Conservation (phyloP, 495 filamentous ascomycete species). For the Xylaria castorea region DNA sequence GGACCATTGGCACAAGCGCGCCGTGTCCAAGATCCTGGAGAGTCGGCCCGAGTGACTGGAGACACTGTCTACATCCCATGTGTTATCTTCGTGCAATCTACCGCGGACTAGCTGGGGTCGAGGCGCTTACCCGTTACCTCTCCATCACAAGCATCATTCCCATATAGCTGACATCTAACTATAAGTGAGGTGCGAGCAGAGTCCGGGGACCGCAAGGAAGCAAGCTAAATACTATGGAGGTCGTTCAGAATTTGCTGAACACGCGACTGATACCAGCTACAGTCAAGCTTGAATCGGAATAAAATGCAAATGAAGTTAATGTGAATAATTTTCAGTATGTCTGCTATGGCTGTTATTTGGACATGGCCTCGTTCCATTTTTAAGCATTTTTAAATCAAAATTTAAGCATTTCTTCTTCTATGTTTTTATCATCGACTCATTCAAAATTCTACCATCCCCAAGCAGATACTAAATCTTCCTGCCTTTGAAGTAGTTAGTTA, state of each 20-base stretch:
- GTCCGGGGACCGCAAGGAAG: no score
- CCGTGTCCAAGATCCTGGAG: conserved; percentile 35
- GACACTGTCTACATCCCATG: conserved; percentile 38
- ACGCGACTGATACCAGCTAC: conserved; percentile 36
- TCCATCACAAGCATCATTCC: conserved; percentile 38
- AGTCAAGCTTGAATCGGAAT: no score
- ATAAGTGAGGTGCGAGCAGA: conserved; percentile 36
- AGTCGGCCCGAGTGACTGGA: conserved; percentile 42
- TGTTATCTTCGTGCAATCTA: conserved; percentile 43
- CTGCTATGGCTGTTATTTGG: no score
- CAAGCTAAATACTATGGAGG: no score
- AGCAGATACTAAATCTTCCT: not conserved
- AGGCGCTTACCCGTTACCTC: conserved; percentile 32
- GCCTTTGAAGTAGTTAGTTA: not conserved
- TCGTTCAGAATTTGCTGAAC: conserved; percentile 36
- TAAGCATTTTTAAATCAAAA: no score
- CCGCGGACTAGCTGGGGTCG: conserved; percentile 43
- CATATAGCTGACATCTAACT: conserved; percentile 44
- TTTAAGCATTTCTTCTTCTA: no score
- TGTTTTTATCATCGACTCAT: not conserved
- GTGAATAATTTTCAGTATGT: no score
- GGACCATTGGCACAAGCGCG: conserved; percentile 43
- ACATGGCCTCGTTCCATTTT: no score
- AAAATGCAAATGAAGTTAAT: no score
- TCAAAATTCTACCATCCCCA: conserved; percentile 4